phyloP scores from a whole-genome alignment of 768 basidiomycete species.

The Pleurotus ostreatus region DNA sequence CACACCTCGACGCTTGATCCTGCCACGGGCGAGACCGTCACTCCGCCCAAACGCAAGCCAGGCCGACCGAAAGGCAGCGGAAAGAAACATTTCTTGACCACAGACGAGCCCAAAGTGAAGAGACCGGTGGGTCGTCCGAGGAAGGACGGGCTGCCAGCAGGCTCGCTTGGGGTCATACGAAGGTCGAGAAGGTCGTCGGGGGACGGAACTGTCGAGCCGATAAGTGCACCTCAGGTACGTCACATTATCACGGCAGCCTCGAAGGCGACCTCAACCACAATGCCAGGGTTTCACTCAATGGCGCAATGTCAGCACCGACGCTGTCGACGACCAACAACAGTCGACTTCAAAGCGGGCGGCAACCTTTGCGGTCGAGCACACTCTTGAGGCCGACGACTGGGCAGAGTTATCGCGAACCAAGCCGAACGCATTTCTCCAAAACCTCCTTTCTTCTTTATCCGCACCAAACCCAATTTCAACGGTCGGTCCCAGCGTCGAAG shows the following conservation, averaged over 20 bases:
- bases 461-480: conserved; percentile 61
- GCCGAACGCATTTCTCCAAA: conserved; percentile 52
- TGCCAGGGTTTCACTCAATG: conserved; percentile 1
- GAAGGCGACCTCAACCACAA: not conserved
- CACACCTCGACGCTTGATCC: not conserved
- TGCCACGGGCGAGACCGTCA: not conserved
- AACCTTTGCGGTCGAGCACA: conserved; percentile 44
- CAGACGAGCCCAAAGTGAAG: conserved; percentile 53
- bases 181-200: conserved; percentile 13
- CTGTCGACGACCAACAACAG: not conserved
- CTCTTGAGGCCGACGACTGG: conserved; percentile 61
- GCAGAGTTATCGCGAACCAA: conserved; percentile 51
- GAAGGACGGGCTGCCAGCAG: conserved; percentile 79
- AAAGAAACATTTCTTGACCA: conserved; percentile 52
- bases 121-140: conserved; percentile 78
- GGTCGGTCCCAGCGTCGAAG: conserved; percentile 63
- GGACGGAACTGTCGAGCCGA: not conserved
- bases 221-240: not conserved
- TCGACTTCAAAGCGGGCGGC: not conserved
- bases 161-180: conserved; percentile 47
- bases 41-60: conserved; percentile 55
- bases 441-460: conserved; percentile 53
- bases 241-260: not conserved
- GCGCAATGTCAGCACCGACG: conserved; percentile 1
- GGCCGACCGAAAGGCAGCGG: conserved; percentile 80